Base-by-base conservation (phyloP, 177 flowering plant species). In the Vitis hybrid region DNA sequence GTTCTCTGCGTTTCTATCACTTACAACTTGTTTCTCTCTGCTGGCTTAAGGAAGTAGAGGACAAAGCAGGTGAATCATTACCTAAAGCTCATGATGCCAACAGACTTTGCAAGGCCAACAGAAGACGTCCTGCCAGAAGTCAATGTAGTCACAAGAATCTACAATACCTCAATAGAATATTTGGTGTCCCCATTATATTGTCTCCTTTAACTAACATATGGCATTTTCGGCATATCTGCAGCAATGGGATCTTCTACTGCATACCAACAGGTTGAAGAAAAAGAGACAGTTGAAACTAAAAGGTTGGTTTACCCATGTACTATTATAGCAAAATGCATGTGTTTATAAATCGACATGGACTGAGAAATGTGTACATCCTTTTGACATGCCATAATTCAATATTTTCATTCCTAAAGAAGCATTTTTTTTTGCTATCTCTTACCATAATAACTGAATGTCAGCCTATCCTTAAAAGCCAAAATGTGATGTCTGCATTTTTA, bases 91-190 rank as follows among this genome's bases (percentile, higher is more conserved):
- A 72, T 31, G 70, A 18, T 26, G 69, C 81, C 21, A 72, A 33
- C 5, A 80, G 72, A 63, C 51, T 74, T 29, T 10, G 56, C 56
- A 77, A 72, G 56, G 53, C 56, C 51, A 74, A 50, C 75, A 78
- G 75, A 74, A 80, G 87, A 66, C 84, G 80, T n/a, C 77, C 67
- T 31, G 62, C 78, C 39, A 86, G 87, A 78, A 82, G 83, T 56
- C 77, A 65, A 78, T 82, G 97, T 90, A 85, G 73, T 22, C 69
- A 4, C 76, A 66, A 45, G 10, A 57, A 70, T 50, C 45, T 51
- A 22, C 56, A 6, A 22, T 49, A 2, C 31, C 50, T 33, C 56
- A 7, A 52, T 2, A 53, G 2, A 53, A 19, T 15, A 15, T 19
- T 6, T 59, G 14, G 10, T 21, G 39, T 21, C 3, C 4, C 15